These are phyloP conservation scores for Marasmius tenuissimus DNA, from an alignment of 1,284 basidiomycete genomes.

Conservation along the genomic window DNA sequence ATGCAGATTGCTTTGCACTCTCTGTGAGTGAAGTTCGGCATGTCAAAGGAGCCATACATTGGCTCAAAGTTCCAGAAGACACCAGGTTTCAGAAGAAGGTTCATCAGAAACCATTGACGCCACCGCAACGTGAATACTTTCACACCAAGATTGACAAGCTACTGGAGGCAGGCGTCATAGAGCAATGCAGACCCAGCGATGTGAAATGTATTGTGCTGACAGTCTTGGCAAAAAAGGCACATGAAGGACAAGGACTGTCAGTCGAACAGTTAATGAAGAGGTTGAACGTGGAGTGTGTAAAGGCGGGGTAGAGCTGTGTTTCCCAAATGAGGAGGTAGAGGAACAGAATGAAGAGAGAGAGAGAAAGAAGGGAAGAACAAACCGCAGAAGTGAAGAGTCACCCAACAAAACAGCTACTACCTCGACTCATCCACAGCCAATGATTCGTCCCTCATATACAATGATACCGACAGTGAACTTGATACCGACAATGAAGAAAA, in stretches of 20 bases:
- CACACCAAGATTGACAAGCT: no score
- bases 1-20: slow-evolving; percentile 15
- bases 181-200: slow-evolving; percentile 15
- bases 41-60: slow-evolving; percentile 7
- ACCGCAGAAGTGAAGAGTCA: slow-evolving; percentile 25
- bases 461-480: no score
- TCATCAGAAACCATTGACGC: not conserved
- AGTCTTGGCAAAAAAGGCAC: slow-evolving; percentile 19
- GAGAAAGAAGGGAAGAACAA: not conserved
- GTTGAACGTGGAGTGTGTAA: slow-evolving; percentile 20
- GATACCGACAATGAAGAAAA: no score
- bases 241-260: slow-evolving; percentile 14
- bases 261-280: slow-evolving; percentile 18
- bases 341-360: no score
- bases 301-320: slow-evolving; percentile 9
- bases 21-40: slow-evolving; percentile 10
- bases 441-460: no score
- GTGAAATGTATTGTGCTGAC: slow-evolving; percentile 20
- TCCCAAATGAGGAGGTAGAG: not conserved
- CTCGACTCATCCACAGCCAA: no score
- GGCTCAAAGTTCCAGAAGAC: slow-evolving; percentile 8
- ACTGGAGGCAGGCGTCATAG: slow-evolving; percentile 3
- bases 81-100: not conserved
- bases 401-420: no score
- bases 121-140: not conserved